phyloP scores from a whole-genome alignment of 2,329 filamentous ascomycete species.

The Pleochaeta shiraiana region DNA sequence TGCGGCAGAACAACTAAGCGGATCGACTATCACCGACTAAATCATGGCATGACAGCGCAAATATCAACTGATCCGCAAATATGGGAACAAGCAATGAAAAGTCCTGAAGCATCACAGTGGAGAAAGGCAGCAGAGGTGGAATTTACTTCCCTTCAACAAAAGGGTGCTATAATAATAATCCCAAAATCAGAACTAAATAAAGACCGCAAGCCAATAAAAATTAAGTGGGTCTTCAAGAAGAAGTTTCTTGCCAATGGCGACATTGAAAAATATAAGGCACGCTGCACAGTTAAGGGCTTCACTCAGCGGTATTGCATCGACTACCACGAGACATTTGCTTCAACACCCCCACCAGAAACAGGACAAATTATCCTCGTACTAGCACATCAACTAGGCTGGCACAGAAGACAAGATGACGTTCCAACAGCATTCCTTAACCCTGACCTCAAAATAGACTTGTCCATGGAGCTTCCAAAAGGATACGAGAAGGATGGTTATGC shows the following conservation, averaged over 20 bases:
- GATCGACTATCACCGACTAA: not conserved
- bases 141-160: not conserved
- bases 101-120: not conserved
- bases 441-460: not conserved
- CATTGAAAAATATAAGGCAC: not conserved
- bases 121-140: not conserved
- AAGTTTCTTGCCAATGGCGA: not conserved
- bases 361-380: too few species aligned
- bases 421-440: not conserved
- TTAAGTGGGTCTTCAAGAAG: conserved; percentile 3
- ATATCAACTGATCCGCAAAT: not conserved
- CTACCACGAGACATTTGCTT: too few species aligned
- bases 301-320: too few species aligned
- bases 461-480: not conserved
- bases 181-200: not conserved
- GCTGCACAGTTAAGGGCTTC: not conserved
- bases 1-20: not conserved
- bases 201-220: conserved; percentile 3
- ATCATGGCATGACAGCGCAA: conserved; percentile 3
- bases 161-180: not conserved
- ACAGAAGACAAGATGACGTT: not conserved
- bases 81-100: not conserved
- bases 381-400: not conserved
- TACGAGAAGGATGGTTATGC: not conserved
- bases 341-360: too few species aligned